Base-by-base conservation (phyloP, 345 rosid genomes). In the Laguncularia racemosa region DNA sequence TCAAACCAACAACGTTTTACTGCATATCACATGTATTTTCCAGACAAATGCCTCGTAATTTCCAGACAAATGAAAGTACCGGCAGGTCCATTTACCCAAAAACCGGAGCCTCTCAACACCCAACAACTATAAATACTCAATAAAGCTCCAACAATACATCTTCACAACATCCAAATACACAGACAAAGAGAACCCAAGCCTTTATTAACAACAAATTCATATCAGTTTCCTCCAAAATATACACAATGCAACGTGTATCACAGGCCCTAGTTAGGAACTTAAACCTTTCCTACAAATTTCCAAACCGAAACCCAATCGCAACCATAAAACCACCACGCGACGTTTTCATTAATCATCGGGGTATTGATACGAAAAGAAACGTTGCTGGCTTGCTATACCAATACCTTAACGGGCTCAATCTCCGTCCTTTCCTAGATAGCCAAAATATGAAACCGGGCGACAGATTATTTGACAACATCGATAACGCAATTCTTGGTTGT, bases 381-480 rank as follows among this genome's bases (percentile, higher is more conserved):
- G 68, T 92, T 50, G 73, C 97, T 0, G 95, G 97, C 2, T 60
- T 92, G 58, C 67, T 92, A 0, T 78, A 71, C 12, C 74, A 82
- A 33, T 82, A 79, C 58, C 71, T 92, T 16, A 63, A 51, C 9
- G 52, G 79, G 51, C 56, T 71, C 23, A 55, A 78, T 49, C 58
- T 80, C 11, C 65, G 58, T 46, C 81, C 88, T 43, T 92, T 92
- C 57, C 44, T 92, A 59, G 98, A 92, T 48, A 86, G 83, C 72
- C 86, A 71, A 76, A 89, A 68, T 56, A 79, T 92, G 89, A 86
- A 78, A 56, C 89, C 98, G 2, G 97, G 97, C 0, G 98, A 92
- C 58, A 66, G 50, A 46, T 48, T 92, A 43, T 82, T 80, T 53
- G 71, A 73, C 12, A 80, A 78, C 43, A 89, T 89, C 48, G 61